phyloP scores from a whole-genome alignment of 768 basidiomycete genomes.

The Jaapia argillacea region DNA sequence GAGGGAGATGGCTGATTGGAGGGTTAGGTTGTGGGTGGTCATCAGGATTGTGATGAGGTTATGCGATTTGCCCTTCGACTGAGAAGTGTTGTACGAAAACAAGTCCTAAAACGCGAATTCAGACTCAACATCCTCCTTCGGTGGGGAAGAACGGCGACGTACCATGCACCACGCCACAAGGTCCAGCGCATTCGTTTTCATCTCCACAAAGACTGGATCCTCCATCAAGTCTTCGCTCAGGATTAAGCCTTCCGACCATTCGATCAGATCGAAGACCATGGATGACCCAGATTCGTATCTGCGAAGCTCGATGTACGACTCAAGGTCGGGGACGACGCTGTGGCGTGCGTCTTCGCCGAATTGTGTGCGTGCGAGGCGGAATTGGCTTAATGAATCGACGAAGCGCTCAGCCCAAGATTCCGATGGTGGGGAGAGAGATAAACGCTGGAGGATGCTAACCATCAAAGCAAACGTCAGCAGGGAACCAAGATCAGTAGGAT shows the following conservation, averaged over 20 bases:
- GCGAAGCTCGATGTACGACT: conserved; percentile 35
- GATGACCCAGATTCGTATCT: conserved; percentile 38
- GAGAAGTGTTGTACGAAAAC: conserved; percentile 40
- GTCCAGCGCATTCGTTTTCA: conserved; percentile 34
- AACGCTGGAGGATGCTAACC: conserved; percentile 1
- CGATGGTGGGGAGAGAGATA: not conserved
- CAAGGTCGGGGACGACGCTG: conserved; percentile 27
- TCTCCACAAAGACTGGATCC: conserved; percentile 17
- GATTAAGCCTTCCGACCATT: conserved; percentile 37
- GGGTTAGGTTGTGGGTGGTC: conserved; percentile 28
- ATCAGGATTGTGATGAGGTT: conserved; percentile 45
- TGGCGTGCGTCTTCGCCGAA: conserved; percentile 16
- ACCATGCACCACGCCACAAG: conserved; percentile 48
- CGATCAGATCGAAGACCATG: conserved; percentile 41
- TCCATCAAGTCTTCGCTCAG: conserved; percentile 22
- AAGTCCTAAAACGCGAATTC: no score
- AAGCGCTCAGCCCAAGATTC: conserved; percentile 19
- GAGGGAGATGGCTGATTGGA: conserved; percentile 40
- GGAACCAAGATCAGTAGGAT: no score
- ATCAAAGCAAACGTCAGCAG: no score
- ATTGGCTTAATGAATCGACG: conserved; percentile 22
- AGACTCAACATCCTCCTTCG: conserved; percentile 1
- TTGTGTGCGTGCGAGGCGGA: conserved; percentile 22
- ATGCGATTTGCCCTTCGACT: conserved; percentile 22
- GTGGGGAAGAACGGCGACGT: conserved; percentile 7